phyloP scores from a whole-genome alignment of 345 rosid genomes.

The Toxicodendron radicans region DNA sequence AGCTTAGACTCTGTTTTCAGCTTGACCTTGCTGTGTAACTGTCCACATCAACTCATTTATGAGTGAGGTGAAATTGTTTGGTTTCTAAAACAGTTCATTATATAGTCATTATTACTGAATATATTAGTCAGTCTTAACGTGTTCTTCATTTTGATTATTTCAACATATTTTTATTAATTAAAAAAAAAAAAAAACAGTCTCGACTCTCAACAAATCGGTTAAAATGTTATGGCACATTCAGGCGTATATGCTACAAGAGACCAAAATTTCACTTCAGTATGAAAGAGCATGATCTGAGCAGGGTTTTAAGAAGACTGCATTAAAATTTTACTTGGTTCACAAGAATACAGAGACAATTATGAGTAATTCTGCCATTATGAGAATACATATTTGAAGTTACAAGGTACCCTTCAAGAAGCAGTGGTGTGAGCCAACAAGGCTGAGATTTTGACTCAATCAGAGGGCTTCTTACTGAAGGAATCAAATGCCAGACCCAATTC shows the following conservation, averaged over 20 bases:
- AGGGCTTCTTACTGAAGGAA: constrained; percentile 14
- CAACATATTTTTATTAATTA: too few species aligned
- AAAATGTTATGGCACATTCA: too few species aligned
- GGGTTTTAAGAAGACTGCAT: not conserved
- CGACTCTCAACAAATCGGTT: too few species aligned
- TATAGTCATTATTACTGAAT: too few species aligned
- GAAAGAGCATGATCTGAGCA: not conserved
- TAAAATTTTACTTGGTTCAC: not conserved
- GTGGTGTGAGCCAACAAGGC: not conserved
- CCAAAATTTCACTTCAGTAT: not conserved
- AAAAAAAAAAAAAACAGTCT: too few species aligned
- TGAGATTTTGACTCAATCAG: not conserved
- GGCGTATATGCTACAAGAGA: too few species aligned
- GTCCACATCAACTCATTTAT: too few species aligned
- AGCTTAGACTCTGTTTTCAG: not conserved
- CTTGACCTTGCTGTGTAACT: not conserved
- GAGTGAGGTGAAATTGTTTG: too few species aligned
- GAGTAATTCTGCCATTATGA: constrained; percentile 10
- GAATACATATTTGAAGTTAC: constrained; percentile 15
- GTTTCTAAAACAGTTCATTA: too few species aligned
- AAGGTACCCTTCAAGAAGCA: constrained; percentile 24
- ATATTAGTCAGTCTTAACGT: too few species aligned
- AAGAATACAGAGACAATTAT: not conserved
- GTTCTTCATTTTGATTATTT: too few species aligned
- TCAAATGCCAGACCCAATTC: constrained; percentile 20